phyloP scores from a whole-genome alignment of 768 basidiomycete species.

The Amanita subjunquillea region DNA sequence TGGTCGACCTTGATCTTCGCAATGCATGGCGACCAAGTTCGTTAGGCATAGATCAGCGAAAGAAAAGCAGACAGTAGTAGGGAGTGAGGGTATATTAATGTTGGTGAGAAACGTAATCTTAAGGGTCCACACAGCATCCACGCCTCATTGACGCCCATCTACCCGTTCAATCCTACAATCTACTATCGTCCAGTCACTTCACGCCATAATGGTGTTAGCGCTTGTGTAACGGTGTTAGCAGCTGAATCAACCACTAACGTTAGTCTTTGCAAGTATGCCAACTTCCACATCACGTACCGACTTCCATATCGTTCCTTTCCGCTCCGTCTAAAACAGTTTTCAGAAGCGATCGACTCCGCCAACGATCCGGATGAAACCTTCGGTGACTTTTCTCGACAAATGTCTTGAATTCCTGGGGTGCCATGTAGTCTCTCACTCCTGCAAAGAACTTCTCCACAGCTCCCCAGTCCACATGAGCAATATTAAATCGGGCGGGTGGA shows the following conservation, averaged over 20 bases:
- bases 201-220: slow-evolving; percentile 60
- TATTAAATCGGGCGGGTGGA: slow-evolving; percentile 36
- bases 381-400: slow-evolving; percentile 65
- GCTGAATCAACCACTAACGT: slow-evolving; percentile 13
- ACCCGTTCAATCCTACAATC: not conserved
- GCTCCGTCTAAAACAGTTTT: slow-evolving; percentile 46
- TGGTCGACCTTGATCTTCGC: slow-evolving; percentile 28
- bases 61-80: not conserved
- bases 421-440: slow-evolving; percentile 39
- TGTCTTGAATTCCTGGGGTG: slow-evolving; percentile 48
- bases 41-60: slow-evolving; percentile 14
- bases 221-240: slow-evolving; percentile 63
- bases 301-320: slow-evolving; percentile 50
- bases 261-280: not conserved
- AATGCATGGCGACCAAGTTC: slow-evolving; percentile 15
- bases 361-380: slow-evolving; percentile 74
- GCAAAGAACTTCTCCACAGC: slow-evolving; percentile 66
- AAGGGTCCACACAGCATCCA: slow-evolving; percentile 1
- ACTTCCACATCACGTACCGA: slow-evolving; percentile 33
- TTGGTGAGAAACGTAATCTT: not conserved
- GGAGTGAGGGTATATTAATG: not conserved
- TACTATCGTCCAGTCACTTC: slow-evolving; percentile 21
- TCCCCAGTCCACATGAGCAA: slow-evolving; percentile 63
- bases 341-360: slow-evolving; percentile 59
- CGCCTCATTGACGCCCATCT: not conserved